Evolutionary conservation across 2,329 filamentous ascomycete genomes (phyloP).

Genomic region (Botrytis porri): DNA sequence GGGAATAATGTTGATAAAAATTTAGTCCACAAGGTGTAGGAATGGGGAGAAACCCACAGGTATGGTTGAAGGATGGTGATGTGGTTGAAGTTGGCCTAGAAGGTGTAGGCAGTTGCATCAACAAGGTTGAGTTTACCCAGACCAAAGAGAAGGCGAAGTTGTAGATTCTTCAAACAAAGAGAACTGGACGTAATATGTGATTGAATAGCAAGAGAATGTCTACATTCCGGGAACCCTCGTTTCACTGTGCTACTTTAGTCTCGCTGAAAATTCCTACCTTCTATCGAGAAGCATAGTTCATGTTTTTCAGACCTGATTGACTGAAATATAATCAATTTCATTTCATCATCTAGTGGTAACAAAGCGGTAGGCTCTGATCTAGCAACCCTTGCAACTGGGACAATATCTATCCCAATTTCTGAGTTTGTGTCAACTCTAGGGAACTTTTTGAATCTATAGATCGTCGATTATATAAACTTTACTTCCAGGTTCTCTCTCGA

Average conservation of each 20-base stretch:
- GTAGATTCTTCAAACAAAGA: constrained; percentile 13
- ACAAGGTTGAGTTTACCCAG: constrained; percentile 47
- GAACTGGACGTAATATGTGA: background rate
- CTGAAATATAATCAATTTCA: background rate
- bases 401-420: background rate
- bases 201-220: background rate
- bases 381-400: background rate
- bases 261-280: background rate
- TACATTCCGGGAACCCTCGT: background rate
- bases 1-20: background rate
- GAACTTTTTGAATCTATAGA: background rate
- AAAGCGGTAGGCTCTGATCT: background rate
- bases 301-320: background rate
- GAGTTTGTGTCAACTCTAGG: background rate
- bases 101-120: constrained; percentile 58
- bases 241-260: background rate
- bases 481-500: background rate
- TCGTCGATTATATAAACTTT: background rate
- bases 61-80: constrained; percentile 70
- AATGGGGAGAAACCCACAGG: constrained; percentile 62
- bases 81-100: constrained; percentile 67
- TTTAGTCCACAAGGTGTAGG: constrained; percentile 62
- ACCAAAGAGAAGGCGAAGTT: constrained; percentile 37
- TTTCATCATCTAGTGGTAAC: background rate
- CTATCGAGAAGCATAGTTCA: background rate